phyloP scores from a whole-genome alignment of 202 grass and related monocot species.

The Digitaria exilis region DNA sequence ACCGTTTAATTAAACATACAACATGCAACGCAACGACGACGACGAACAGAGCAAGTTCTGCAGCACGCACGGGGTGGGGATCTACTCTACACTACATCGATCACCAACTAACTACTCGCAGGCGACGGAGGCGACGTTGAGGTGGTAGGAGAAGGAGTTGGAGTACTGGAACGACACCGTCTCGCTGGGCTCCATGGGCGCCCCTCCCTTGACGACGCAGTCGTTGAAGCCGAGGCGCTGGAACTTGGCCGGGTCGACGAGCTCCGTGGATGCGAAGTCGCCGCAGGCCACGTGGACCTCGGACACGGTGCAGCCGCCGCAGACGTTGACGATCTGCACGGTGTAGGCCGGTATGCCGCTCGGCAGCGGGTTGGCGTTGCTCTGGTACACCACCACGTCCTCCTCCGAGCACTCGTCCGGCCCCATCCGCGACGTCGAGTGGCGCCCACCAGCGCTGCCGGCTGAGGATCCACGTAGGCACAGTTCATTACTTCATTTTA shows the following conservation, averaged over 20 bases:
- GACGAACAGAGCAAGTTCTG: background rate
- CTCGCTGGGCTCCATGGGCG: background rate
- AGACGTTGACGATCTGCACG: slow-evolving; percentile 24
- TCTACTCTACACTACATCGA: background rate
- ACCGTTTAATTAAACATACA: background rate
- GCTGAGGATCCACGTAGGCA: background rate
- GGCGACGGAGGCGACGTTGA: background rate
- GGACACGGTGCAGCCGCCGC: slow-evolving; percentile 19
- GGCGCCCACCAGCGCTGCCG: no score
- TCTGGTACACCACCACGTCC: slow-evolving; percentile 35
- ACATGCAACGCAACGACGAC: background rate
- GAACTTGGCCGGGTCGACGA: slow-evolving; percentile 27
- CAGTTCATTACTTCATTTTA: no score
- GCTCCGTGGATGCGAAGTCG: slow-evolving; percentile 37
- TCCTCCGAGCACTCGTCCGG: slow-evolving; percentile 17
- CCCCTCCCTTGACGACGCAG: slow-evolving; percentile 26
- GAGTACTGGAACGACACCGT: slow-evolving; percentile 28
- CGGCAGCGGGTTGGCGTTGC: slow-evolving; percentile 24
- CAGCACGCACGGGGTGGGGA: background rate
- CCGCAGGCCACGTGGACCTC: slow-evolving; percentile 33
- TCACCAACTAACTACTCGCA: no score
- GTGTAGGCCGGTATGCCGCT: slow-evolving; percentile 31
- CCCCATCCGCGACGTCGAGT: background rate
- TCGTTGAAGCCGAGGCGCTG: slow-evolving; percentile 32
- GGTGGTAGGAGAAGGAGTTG: slow-evolving; percentile 34